phyloP scores from a whole-genome alignment of 441 rosid genomes.

The Adansonia gregorii region DNA sequence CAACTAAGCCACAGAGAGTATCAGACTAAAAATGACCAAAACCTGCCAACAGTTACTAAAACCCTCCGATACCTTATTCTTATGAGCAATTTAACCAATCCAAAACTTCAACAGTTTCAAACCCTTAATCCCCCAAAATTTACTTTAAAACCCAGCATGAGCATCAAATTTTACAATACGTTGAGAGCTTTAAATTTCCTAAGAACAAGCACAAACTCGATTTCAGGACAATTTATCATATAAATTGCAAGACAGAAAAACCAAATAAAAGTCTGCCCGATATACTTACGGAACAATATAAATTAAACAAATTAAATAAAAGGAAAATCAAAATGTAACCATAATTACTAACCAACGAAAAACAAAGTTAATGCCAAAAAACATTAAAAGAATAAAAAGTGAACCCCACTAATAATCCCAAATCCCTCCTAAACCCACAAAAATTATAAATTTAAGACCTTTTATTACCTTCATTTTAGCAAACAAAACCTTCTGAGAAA shows the following conservation, averaged over 20 bases:
- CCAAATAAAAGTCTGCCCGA: neutral
- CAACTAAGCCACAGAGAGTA: neutral
- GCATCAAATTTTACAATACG: neutral
- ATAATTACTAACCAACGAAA: neutral
- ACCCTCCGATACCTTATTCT: neutral
- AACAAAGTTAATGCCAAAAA: neutral
- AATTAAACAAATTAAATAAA: neutral
- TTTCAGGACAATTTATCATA: neutral
- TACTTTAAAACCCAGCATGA: neutral
- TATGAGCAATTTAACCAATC: neutral
- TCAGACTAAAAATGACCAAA: neutral
- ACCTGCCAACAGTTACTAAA: neutral
- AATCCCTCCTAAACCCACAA: neutral
- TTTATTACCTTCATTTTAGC: slow-evolving; percentile 68
- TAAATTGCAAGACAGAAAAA: neutral
- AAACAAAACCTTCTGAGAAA: slow-evolving; percentile 69
- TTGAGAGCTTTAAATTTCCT: neutral
- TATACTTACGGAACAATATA: neutral
- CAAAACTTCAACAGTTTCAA: neutral
- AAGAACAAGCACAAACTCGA: neutral
- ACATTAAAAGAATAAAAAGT: neutral
- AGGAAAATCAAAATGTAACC: neutral
- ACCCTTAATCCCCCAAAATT: neutral
- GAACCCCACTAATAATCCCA: neutral
- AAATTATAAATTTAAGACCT: neutral